These are phyloP conservation scores for Botrytis elliptica DNA, from an alignment of 2,329 filamentous ascomycete species.

Conservation along the genomic window DNA sequence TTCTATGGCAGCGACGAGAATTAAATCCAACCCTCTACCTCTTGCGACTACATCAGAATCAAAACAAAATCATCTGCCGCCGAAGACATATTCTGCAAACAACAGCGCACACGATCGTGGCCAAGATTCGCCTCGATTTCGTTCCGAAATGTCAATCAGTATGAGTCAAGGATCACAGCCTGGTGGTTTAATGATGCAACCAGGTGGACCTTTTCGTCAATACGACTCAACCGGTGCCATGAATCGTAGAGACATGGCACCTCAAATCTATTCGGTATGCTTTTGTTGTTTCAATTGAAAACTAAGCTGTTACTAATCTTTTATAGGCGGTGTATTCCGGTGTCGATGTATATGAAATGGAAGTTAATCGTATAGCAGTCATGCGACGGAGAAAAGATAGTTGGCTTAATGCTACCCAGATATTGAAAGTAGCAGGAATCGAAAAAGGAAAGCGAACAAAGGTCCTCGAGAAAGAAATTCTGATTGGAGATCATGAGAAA, in stretches of 20 bases:
- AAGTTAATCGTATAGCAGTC: conserved; percentile 86
- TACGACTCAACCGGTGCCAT: conserved; percentile 34
- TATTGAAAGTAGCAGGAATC: conserved; percentile 94
- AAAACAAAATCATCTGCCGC: conserved; percentile 34
- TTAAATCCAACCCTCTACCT: conserved; percentile 33
- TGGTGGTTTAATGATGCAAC: conserved; percentile 39
- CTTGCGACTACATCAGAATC: conserved; percentile 36
- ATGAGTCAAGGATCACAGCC: conserved; percentile 40
- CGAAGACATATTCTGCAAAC: conserved; percentile 28
- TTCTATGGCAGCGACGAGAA: conserved; percentile 35
- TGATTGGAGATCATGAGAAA: conserved; percentile 95
- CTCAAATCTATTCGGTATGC: conserved; percentile 63
- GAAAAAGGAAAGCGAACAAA: conserved; percentile 98
- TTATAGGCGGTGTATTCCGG: conserved; percentile 83
- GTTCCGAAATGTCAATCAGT: conserved; percentile 38
- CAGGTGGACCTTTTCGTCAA: conserved; percentile 35
- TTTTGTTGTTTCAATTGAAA: conserved; percentile 19
- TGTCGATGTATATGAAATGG: conserved; percentile 97
- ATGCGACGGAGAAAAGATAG: conserved; percentile 95
- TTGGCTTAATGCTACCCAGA: conserved; percentile 97
- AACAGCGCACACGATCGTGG: conserved; percentile 30
- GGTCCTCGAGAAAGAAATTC: conserved; percentile 95
- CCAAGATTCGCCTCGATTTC: conserved; percentile 28
- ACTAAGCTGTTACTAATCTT: conserved; percentile 12
- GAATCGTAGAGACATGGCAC: conserved; percentile 38